Evolutionary conservation across 495 filamentous ascomycete species (phyloP).

Genomic region (Penicillium verhagenii): DNA sequence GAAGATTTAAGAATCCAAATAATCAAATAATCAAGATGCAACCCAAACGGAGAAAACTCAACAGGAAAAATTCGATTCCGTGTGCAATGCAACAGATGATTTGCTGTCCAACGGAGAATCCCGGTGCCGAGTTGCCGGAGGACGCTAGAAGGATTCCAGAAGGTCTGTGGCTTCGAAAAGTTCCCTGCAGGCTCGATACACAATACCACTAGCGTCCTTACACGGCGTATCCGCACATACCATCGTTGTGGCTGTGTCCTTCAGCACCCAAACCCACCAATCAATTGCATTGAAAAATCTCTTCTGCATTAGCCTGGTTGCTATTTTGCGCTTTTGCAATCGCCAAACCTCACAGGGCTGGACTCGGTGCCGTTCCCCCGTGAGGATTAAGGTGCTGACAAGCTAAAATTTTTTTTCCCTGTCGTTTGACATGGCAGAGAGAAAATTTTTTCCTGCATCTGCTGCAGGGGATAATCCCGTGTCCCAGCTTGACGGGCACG

Average conservation of each 20-base stretch:
- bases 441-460: constrained; percentile 7
- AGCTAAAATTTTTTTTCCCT: neutral
- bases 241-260: constrained; percentile 13
- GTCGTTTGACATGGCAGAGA: neutral
- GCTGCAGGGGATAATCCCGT: neutral
- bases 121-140: constrained; percentile 17
- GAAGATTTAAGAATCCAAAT: neutral
- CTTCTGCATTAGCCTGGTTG: constrained; percentile 19
- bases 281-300: constrained; percentile 15
- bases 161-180: constrained; percentile 9
- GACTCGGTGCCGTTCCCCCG: neutral
- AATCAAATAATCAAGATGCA: neutral
- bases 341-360: constrained; percentile 1
- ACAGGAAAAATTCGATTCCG: no score
- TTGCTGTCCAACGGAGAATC: constrained; percentile 11
- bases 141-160: constrained; percentile 22
- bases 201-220: constrained; percentile 11
- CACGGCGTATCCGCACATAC: constrained; percentile 13
- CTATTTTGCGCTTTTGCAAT: constrained; percentile 12
- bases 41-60: neutral
- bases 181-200: constrained; percentile 6
- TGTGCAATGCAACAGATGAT: neutral
- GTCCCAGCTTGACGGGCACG: neutral
- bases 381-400: constrained; percentile 18
- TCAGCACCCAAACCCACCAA: constrained; percentile 1